These are phyloP conservation scores for Pseudocercospora pini-densiflorae DNA, from an alignment of 2,329 filamentous ascomycete genomes.

Conservation along the genomic window DNA sequence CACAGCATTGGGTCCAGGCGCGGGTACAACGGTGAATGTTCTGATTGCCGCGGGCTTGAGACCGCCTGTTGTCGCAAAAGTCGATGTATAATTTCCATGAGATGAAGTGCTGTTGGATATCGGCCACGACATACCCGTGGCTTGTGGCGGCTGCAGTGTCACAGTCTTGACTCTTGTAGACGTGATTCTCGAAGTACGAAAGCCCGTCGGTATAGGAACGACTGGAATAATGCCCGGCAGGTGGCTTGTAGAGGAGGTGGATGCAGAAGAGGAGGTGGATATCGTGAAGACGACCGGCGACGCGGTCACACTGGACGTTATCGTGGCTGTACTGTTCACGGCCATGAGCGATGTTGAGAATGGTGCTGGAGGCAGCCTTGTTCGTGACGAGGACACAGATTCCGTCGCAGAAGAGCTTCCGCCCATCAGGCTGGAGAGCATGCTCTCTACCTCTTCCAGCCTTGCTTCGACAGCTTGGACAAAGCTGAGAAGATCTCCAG, in stretches of 20 bases:
- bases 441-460: constrained; percentile 21
- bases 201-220: constrained; percentile 3
- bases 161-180: constrained; percentile 11
- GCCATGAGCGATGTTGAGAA: background rate
- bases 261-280: background rate
- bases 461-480: constrained; percentile 22
- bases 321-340: background rate
- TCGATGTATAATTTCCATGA: background rate
- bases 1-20: background rate
- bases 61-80: background rate
- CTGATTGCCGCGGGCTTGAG: background rate
- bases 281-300: background rate
- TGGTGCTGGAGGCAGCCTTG: background rate
- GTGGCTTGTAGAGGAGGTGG: background rate
- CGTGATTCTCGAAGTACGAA: constrained; percentile 15
- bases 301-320: background rate
- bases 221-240: background rate
- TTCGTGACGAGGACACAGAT: background rate
- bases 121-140: background rate
- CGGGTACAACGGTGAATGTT: background rate
- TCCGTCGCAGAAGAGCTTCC: background rate
- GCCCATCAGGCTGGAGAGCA: constrained; percentile 17
- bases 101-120: background rate
- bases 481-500: constrained; percentile 24
- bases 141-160: constrained; percentile 8